Evolutionary conservation across 192 early-diverging fungal genomes (phyloP).

Genomic region (Gamsiella multidivaricata): DNA sequence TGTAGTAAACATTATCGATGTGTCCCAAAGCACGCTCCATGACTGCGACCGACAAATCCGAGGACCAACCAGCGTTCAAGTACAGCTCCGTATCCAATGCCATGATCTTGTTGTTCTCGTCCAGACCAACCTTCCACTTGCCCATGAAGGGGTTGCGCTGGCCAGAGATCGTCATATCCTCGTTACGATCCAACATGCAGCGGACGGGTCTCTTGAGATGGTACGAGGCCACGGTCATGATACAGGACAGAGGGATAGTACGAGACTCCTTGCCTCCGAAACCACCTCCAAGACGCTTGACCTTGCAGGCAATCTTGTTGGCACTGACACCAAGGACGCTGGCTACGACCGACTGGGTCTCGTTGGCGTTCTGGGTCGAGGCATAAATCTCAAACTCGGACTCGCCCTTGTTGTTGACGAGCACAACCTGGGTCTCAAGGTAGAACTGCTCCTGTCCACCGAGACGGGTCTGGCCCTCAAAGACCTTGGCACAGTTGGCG

Average conservation of each 20-base stretch:
- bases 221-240: constrained; percentile 75
- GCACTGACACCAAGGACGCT: constrained; percentile 77
- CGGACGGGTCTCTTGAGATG: constrained; percentile 76
- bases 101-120: constrained; percentile 70
- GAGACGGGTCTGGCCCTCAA: constrained; percentile 66
- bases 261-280: constrained; percentile 87
- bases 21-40: constrained; percentile 81
- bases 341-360: constrained; percentile 76
- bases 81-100: constrained; percentile 71
- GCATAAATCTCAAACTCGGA: constrained; percentile 85
- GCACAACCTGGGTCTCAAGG: constrained; percentile 78
- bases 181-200: constrained; percentile 84
- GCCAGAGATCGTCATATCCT: constrained; percentile 82
- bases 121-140: constrained; percentile 81
- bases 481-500: constrained; percentile 58
- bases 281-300: constrained; percentile 89
- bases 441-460: constrained; percentile 89
- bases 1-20: constrained; percentile 83
- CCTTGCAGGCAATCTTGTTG: constrained; percentile 77
- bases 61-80: constrained; percentile 74
- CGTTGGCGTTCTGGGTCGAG: constrained; percentile 82
- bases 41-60: constrained; percentile 73
- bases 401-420: constrained; percentile 81
- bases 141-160: constrained; percentile 85
- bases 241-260: constrained; percentile 71